Conservation (phyloP, 345 rosid genomes). For the Euphorbia tirucalli region DNA sequence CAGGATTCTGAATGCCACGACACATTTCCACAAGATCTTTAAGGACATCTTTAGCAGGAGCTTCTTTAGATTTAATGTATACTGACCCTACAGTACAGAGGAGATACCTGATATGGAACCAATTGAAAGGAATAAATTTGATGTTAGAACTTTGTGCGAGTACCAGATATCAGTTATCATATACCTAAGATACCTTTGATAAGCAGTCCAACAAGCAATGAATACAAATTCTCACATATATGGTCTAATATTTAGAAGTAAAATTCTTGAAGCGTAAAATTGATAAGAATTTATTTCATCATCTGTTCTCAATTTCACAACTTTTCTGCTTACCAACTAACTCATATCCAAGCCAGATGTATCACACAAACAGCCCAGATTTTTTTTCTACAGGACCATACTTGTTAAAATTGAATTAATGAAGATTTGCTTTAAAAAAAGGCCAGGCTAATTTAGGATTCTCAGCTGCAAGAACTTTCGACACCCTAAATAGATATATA, state of each 20-base stretch:
- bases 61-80: slow-evolving; percentile 93
- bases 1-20: slow-evolving; percentile 97
- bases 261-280: background rate
- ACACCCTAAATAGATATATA: background rate
- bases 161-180: background rate
- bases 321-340: background rate
- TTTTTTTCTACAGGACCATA: background rate
- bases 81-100: slow-evolving; percentile 98
- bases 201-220: background rate
- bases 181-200: background rate
- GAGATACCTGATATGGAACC: slow-evolving; percentile 58
- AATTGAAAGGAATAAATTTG: background rate
- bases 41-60: slow-evolving; percentile 95
- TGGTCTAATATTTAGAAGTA: background rate
- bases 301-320: background rate
- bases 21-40: slow-evolving; percentile 99
- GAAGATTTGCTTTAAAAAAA: background rate
- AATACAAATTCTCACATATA: background rate
- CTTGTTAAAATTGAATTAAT: background rate
- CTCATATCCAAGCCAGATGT: background rate
- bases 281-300: background rate
- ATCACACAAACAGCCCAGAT: background rate
- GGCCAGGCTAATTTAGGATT: background rate
- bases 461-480: background rate
- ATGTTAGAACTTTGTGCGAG: background rate